Percentiles rank a stretch among this genome's conserved stretches.
Evolutionary conservation across 495 filamentous ascomycete genomes (phyloP).

Genomic region (Penicillium fimorum): DNA sequence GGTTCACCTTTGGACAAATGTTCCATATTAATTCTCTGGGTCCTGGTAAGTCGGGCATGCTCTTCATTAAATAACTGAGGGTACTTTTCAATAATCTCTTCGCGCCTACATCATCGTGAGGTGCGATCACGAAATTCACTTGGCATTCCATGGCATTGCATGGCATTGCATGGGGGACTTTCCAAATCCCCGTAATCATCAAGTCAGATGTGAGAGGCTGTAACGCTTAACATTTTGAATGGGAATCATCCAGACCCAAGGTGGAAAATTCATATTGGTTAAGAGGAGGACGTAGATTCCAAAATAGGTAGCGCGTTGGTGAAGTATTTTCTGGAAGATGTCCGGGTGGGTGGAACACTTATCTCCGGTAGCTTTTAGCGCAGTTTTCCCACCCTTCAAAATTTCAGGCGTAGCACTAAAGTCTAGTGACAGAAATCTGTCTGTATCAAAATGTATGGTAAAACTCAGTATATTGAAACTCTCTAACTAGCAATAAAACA

Average conservation of each 20-base stretch:
- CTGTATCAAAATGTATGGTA: too few relatives aligned
- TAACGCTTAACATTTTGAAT: neutral
- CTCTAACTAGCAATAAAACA: too few relatives aligned
- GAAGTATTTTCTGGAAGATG: too few relatives aligned
- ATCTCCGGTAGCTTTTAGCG: too few relatives aligned
- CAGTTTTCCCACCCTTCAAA: too few relatives aligned
- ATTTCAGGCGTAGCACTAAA: too few relatives aligned
- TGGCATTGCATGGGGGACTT: neutral
- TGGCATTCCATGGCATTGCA: neutral
- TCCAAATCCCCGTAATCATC: neutral
- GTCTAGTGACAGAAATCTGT: too few relatives aligned
- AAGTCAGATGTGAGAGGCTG: neutral
- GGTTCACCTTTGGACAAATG: neutral
- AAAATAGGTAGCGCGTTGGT: too few relatives aligned
- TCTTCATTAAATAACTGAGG: neutral
- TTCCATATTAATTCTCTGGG: neutral
- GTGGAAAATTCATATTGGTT: too few relatives aligned
- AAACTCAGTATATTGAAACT: too few relatives aligned
- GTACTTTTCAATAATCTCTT: neutral
- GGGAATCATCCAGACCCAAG: neutral
- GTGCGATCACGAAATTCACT: conserved; percentile 10
- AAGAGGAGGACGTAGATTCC: too few relatives aligned
- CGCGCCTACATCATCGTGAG: neutral
- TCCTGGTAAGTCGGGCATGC: neutral
- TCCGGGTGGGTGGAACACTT: too few relatives aligned